Conservation (phyloP, 2,329 filamentous ascomycete species). For the Metarhizium robertsii region DNA sequence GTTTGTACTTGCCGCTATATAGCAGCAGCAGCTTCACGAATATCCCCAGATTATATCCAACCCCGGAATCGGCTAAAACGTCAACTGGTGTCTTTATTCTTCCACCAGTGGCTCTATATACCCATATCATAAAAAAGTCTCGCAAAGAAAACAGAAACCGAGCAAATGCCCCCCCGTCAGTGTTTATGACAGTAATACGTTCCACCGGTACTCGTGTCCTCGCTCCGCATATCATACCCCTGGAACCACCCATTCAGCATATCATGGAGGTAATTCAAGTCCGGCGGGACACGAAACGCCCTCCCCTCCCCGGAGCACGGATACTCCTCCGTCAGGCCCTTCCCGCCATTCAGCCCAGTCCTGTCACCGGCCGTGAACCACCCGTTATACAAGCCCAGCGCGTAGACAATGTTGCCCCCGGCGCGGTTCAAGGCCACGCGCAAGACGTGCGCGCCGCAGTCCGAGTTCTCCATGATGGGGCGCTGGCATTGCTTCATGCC, state of each 20-base stretch:
- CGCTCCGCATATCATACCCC: slow-evolving; percentile 22
- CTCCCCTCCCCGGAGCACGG: slow-evolving; percentile 14
- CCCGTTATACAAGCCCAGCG: slow-evolving; percentile 25
- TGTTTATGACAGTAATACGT: too few relatives aligned
- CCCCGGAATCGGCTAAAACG: too few relatives aligned
- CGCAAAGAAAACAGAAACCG: too few relatives aligned
- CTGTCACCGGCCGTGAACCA: slow-evolving; percentile 22
- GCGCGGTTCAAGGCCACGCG: slow-evolving; percentile 13
- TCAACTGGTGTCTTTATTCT: too few relatives aligned
- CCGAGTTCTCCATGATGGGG: slow-evolving; percentile 23
- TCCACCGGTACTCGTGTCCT: too few relatives aligned
- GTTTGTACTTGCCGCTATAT: too few relatives aligned
- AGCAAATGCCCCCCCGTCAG: too few relatives aligned
- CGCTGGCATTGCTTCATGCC: slow-evolving; percentile 19
- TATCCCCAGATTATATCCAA: too few relatives aligned
- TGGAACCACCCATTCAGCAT: slow-evolving; percentile 17
- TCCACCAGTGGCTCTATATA: too few relatives aligned
- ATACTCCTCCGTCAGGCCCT: slow-evolving; percentile 17
- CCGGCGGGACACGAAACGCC: slow-evolving; percentile 21
- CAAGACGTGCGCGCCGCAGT: slow-evolving; percentile 24
- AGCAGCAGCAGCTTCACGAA: too few relatives aligned
- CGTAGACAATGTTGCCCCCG: slow-evolving; percentile 20
- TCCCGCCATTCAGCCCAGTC: slow-evolving; percentile 16
- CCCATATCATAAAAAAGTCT: too few relatives aligned
- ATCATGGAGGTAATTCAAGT: slow-evolving; percentile 11